phyloP scores from a whole-genome alignment of 805 yeast species.

The Candida silvicultrix region DNA sequence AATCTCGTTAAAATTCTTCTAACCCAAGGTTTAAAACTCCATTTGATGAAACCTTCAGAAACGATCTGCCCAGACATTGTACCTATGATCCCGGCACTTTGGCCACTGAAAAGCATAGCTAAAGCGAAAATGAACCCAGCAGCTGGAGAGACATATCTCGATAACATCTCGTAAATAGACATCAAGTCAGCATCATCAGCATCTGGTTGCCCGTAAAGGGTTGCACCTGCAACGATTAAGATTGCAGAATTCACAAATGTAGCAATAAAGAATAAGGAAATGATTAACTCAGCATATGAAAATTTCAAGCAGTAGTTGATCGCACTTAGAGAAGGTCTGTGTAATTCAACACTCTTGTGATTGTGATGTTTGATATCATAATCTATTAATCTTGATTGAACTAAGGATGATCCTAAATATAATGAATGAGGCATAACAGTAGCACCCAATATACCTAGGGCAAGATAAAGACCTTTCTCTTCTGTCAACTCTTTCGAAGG shows the following conservation, averaged over 20 bases:
- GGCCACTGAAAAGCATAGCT: constrained; percentile 87
- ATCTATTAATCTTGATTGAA: constrained; percentile 76
- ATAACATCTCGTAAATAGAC: constrained; percentile 69
- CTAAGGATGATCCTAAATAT: constrained; percentile 80
- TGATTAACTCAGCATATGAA: constrained; percentile 75
- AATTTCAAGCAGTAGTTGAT: constrained; percentile 72
- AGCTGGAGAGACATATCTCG: constrained; percentile 66
- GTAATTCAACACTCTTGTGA: constrained; percentile 31
- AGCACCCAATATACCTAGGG: constrained; percentile 86
- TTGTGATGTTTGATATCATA: constrained; percentile 54
- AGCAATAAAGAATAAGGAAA: constrained; percentile 81
- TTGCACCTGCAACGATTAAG: constrained; percentile 86
- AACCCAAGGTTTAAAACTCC: constrained; percentile 78
- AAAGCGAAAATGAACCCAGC: constrained; percentile 88
- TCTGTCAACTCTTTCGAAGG: constrained; percentile 58
- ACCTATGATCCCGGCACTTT: constrained; percentile 91
- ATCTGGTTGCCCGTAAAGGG: constrained; percentile 57
- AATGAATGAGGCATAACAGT: constrained; percentile 94
- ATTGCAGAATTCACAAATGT: constrained; percentile 90
- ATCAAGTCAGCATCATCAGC: constrained; percentile 76
- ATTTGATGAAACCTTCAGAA: constrained; percentile 78
- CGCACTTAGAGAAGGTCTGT: constrained; percentile 75
- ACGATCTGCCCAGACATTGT: constrained; percentile 94
- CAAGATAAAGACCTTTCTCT: constrained; percentile 65
- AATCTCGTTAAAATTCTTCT: constrained; percentile 74